Percentiles rank a stretch among this genome's conserved stretches.
phyloP scores from a whole-genome alignment of 129 eudicot species.

The Scalesia atractyloides region DNA sequence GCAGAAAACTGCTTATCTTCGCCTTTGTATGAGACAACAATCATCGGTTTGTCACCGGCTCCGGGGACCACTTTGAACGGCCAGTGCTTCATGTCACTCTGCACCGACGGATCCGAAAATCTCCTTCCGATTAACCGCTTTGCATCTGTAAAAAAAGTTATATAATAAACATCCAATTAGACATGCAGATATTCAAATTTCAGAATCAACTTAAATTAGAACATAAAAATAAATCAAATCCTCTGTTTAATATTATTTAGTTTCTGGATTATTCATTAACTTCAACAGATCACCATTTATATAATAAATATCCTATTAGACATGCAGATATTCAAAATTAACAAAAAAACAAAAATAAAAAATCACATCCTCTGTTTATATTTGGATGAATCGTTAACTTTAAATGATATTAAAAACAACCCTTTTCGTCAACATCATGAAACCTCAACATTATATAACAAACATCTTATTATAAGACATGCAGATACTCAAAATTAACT shows the following conservation, averaged over 20 bases:
- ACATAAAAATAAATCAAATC: no score
- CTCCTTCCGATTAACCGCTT: slow-evolving; percentile 82
- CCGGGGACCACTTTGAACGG: slow-evolving; percentile 75
- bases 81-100: slow-evolving; percentile 72
- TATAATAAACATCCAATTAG: background rate
- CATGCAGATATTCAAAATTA: background rate
- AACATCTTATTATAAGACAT: background rate
- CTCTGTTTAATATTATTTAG: no score
- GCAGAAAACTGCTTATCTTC: slow-evolving; percentile 78
- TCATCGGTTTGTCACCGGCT: slow-evolving; percentile 78
- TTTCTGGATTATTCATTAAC: no score
- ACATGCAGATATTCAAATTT: background rate
- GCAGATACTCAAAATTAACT: background rate
- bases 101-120: slow-evolving; percentile 68
- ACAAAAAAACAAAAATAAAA: background rate
- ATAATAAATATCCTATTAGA: background rate
- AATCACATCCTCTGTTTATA: no score
- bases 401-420: no score
- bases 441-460: background rate
- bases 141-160: slow-evolving; percentile 47
- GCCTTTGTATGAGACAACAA: slow-evolving; percentile 60
- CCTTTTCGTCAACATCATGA: no score
- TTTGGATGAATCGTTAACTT: no score
- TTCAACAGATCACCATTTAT: no score
- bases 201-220: background rate